A percentile compares a stretch with the other conserved stretches of the same genome.
Evolutionary conservation across 192 early-diverging fungal species (phyloP).

Genomic region (Radiomyces spectabilis): DNA sequence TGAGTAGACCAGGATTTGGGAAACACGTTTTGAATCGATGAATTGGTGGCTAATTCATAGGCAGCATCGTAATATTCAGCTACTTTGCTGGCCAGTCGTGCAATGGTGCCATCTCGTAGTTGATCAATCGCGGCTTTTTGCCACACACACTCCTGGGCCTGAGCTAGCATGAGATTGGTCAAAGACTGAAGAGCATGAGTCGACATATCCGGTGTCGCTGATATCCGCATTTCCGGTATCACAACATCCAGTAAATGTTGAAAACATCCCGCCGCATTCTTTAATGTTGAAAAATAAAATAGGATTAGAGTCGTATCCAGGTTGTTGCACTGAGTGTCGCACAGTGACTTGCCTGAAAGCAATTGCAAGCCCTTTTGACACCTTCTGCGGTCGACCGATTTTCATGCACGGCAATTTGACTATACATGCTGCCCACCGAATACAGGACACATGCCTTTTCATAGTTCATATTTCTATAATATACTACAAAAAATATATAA

Average conservation of each 20-base stretch:
- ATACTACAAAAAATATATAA: constrained; percentile 37
- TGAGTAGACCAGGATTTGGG: constrained; percentile 58
- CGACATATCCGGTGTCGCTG: constrained; percentile 65
- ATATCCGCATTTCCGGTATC: constrained; percentile 54
- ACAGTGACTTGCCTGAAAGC: constrained; percentile 78
- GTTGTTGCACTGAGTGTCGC: too few relatives aligned
- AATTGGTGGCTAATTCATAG: constrained; percentile 55
- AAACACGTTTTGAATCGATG: constrained; percentile 43
- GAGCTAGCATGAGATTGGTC: constrained; percentile 79
- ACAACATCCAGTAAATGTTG: constrained; percentile 50
- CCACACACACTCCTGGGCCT: constrained; percentile 94
- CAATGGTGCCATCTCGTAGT: constrained; percentile 70
- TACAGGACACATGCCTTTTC: constrained; percentile 82
- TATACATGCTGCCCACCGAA: constrained; percentile 82
- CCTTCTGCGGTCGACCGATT: constrained; percentile 65
- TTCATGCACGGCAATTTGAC: constrained; percentile 67
- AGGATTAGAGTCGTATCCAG: too few relatives aligned
- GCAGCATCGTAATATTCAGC: constrained; percentile 67
- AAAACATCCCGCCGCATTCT: constrained; percentile 78
- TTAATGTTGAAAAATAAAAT: too few relatives aligned
- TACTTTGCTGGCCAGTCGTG: constrained; percentile 68
- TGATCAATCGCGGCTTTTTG: constrained; percentile 75
- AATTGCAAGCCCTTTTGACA: constrained; percentile 63
- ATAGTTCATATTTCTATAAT: constrained; percentile 67
- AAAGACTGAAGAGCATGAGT: constrained; percentile 57